Conservation (phyloP, 176 grass and related monocot genomes). For the Phoenix dactylifera region DNA sequence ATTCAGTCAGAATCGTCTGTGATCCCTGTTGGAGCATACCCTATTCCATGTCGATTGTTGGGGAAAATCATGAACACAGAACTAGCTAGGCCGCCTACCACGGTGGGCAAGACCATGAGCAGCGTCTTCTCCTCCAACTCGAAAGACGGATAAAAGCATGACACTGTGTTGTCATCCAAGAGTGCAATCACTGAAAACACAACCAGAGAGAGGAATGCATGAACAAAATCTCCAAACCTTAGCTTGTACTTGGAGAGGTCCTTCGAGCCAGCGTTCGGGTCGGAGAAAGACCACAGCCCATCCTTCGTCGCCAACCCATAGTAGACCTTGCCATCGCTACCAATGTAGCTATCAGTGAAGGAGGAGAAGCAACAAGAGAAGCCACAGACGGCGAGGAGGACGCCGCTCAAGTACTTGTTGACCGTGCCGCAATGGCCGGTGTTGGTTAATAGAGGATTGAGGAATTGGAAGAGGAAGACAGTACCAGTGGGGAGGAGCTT, state of each 20-base stretch:
- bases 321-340: neutral
- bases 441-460: conserved; percentile 9
- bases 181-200: neutral
- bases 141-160: neutral
- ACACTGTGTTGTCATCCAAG: neutral
- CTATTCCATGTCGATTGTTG: neutral
- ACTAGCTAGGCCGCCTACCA: neutral
- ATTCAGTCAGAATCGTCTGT: neutral
- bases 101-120: neutral
- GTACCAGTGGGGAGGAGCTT: conserved; percentile 7
- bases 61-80: neutral
- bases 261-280: neutral
- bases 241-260: neutral
- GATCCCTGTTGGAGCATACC: neutral
- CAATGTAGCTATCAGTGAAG: conserved; percentile 10
- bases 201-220: neutral
- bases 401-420: conserved; percentile 7
- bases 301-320: conserved; percentile 5
- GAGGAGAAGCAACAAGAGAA: conserved; percentile 7
- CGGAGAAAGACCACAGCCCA: conserved; percentile 7
- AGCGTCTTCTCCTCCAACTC: neutral
- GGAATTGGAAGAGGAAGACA: conserved; percentile 19
- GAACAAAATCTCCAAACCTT: neutral
- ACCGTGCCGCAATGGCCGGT: neutral
- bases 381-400: neutral